Evolutionary conservation across 2,329 filamentous ascomycete species (phyloP).

Genomic region (Neofusicoccum umdonicola): DNA sequence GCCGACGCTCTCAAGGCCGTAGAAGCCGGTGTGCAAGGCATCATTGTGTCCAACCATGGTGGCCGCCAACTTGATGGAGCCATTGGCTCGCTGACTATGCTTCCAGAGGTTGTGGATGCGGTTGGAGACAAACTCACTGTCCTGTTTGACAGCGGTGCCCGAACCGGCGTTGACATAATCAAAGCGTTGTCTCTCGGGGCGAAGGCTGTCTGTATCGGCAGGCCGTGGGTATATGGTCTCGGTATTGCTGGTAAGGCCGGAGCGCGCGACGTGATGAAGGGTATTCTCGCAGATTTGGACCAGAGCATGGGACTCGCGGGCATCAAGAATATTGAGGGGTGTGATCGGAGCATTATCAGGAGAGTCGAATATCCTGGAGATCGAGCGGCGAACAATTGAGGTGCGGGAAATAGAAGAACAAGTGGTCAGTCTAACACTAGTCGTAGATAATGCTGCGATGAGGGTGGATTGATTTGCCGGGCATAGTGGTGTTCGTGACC

Average conservation of each 20-base stretch:
- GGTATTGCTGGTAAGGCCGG: conserved; percentile 56
- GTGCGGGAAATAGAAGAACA: background rate
- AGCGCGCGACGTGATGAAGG: conserved; percentile 40
- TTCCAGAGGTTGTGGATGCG: conserved; percentile 58
- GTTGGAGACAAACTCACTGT: conserved; percentile 32
- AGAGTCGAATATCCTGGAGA: conserved; percentile 11
- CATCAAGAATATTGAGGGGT: conserved; percentile 22
- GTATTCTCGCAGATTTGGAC: conserved; percentile 22
- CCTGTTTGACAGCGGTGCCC: conserved; percentile 53
- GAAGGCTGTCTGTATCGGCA: conserved; percentile 56
- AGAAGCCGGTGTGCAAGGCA: conserved; percentile 48
- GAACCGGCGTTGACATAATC: conserved; percentile 50
- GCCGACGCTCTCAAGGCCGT: conserved; percentile 48
- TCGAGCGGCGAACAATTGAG: conserved; percentile 1
- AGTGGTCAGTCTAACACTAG: background rate
- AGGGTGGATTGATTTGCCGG: no score
- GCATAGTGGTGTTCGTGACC: background rate
- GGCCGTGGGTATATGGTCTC: conserved; percentile 59
- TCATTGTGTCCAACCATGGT: conserved; percentile 55
- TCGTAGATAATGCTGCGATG: no score
- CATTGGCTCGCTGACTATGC: conserved; percentile 51
- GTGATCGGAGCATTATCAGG: conserved; percentile 1
- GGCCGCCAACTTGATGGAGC: conserved; percentile 53
- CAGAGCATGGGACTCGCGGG: conserved; percentile 28
- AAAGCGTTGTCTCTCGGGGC: conserved; percentile 57